Evolutionary conservation across 2,329 filamentous ascomycete genomes (phyloP), one percentile per base, ranked within the genome.

Genomic region (Fusarium goolgardi): DNA sequence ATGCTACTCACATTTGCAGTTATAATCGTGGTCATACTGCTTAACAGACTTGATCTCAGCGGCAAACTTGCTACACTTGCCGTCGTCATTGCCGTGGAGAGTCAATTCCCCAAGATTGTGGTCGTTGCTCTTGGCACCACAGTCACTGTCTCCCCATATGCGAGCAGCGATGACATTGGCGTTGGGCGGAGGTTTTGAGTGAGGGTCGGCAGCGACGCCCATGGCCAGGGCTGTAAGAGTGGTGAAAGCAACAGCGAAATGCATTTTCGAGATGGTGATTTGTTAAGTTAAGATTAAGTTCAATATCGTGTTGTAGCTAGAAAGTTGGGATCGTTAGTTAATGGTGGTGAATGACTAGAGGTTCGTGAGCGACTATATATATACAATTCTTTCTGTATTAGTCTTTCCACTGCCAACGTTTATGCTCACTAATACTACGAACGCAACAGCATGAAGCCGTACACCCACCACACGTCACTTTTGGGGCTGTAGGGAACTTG

Each of bases 81-180:
- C 49, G 13, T 50, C 25, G 2, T 65, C 61, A 15, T 31, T 35
- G 11, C 62, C 47, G 21, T 53, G 50, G 5, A 61, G 41, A 3
- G 44, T 59, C 35, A 44, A n/a, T 56, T 62, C 60, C 6, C 62
- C 62, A 1, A 49, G 49, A 23, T 65, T 65, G 29, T 46, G 40
- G 15, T 37, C 12, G 27, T 64, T 65, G 53, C 37, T 43, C 15
- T 27, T 40, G 11, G 40, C 55, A 6, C 60, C 62, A 11, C 62
- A 65, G 43, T 65, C 23, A 2, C 18, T 40, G 5, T 44, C 52
- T 6, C 60, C 44, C 62, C 62, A 65, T 10, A 65, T 37, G 10
- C 61, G 62, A 44, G 61, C 47, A 23, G 61, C 47, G 41, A 65
- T 49, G 20, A 65, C 43, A 32, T 65, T 65, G 18, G 47, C 46